Conservation (phyloP, 2,329 filamentous ascomycete genomes). For the Cryphonectria japonica region DNA sequence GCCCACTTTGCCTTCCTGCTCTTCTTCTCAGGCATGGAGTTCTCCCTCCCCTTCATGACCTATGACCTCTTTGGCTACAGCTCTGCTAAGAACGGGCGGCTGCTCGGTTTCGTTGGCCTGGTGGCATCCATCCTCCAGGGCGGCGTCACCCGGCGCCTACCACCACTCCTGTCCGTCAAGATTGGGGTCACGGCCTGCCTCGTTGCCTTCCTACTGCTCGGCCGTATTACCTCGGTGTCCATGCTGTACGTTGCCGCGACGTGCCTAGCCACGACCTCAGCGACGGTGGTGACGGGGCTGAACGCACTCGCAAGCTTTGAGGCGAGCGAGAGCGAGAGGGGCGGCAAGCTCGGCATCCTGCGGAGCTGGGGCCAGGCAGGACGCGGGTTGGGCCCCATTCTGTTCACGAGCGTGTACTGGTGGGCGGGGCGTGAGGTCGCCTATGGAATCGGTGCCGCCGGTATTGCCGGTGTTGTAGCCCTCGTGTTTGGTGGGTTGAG, state of each 20-base stretch:
- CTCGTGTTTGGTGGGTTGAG: conserved; percentile 75
- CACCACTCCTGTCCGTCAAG: conserved; percentile 79
- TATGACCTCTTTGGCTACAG: conserved; percentile 88
- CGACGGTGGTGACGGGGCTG: conserved; percentile 91
- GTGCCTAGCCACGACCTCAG: conserved; percentile 84
- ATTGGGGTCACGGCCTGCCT: conserved; percentile 79
- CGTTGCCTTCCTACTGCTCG: conserved; percentile 78
- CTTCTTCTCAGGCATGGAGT: conserved; percentile 96
- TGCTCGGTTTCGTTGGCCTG: conserved; percentile 90
- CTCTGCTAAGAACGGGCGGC: conserved; percentile 77
- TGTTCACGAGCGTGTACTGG: conserved; percentile 97
- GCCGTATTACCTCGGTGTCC: conserved; percentile 66
- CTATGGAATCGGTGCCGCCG: conserved; percentile 78
- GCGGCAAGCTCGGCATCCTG: conserved; percentile 83
- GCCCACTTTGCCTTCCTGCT: conserved; percentile 91
- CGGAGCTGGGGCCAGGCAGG: conserved; percentile 85
- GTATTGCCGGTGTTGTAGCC: conserved; percentile 74
- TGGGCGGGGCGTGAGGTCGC: conserved; percentile 91
- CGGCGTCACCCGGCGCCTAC: conserved; percentile 82
- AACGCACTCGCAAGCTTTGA: conserved; percentile 94
- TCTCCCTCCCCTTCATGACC: conserved; percentile 95
- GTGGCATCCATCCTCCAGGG: conserved; percentile 92
- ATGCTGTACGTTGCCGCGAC: conserved; percentile 82
- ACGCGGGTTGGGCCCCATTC: conserved; percentile 79
- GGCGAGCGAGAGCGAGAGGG: conserved; percentile 77